Evolutionary conservation across 2,329 filamentous ascomycete species (phyloP), one percentile per base, ranked within the genome.

Genomic region (Epichloe gansuensis): DNA sequence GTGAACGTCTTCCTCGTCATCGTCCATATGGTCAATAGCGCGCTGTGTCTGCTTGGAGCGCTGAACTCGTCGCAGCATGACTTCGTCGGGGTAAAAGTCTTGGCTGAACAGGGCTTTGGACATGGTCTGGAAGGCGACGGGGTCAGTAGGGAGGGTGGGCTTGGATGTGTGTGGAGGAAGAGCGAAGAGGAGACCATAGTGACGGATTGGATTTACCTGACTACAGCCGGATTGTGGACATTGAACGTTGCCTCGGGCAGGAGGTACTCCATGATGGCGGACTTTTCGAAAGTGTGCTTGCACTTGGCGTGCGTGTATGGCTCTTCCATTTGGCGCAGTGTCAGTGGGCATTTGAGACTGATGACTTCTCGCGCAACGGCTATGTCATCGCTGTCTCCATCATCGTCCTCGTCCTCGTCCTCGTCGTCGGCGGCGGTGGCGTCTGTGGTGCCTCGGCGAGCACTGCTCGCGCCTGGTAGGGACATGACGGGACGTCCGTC

Each of bases 281-380:
- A 61, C 64, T 80, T 83, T 62, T 91, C 84, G 62, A 88, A 91
- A 0, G 78, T 82, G 64, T 91, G 86, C 52, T 78, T 81, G 70
- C 86, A 91, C 57, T 79, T 78, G 13, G 63, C 69, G 59, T 80
- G 86, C 52, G 78, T 86, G 61, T 80, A 81, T 0, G 86, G 86
- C 50, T 88, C 76, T 43, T 72, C 69, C 70, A 88, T 82, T 45
- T 77, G 71, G 50, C 72, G 72, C 57, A 89, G 70, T 0, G 85
- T 85, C 21, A 91, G 65, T 0, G 85, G 85, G 61, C 86, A 91
- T 59, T 80, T 83, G 35, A 84, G 78, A 64, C 80, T 85, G 50
- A 82, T 74, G 4, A 75, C 77, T 56, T 82, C 81, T 48, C 78
- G 74, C 31, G 79, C 76, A 34, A 91, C 76, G 1, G 83, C 76